Evolutionary conservation across 169 alveolate species (phyloP), one percentile per base, ranked within the genome.

Genomic region (Cryptosporidium felis): DNA sequence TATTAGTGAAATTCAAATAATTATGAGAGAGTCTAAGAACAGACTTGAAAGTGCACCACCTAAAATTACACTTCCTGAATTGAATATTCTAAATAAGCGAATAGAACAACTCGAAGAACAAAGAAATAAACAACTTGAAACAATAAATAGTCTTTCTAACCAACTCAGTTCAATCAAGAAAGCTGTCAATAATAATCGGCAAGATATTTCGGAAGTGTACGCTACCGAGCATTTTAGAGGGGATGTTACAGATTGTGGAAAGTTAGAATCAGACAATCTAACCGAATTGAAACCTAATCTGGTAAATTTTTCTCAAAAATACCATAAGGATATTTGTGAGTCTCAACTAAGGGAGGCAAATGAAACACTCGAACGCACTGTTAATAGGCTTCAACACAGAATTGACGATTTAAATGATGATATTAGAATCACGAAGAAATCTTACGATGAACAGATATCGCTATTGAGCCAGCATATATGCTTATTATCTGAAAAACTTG

Each of bases 301-400:
- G 14, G 12, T 56, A 18, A 47, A 30, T 10, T 32, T 34, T 14
- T 16, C 67, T 10, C 60, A 74, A 34, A 49, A 10, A 36, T 23
- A 58, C 56, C 51, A 26, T 36, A 59, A 74, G 26, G 85, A 38
- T 28, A 40, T 74, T 30, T 74, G n/a, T 49, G 85, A 74, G 12
- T 74, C 67, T 32, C 67, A 49, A 32, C 67, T 74, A 12, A 51
- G 67, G 23, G 85, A 74, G 32, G 85, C 85, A 16, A 74, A 74
- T 36, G 85, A 74, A 74, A 74, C 85, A 34, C 53, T 74, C 44
- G 85, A 74, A 53, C 41, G 42, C 16, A 74, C 85, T 10, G 85
- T 74, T 14, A 49, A 30, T 5, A 74, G 60, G 30, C 28, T 47
- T 14, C 85, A 74, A 36, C 58, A n/a, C 28, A 12, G 58, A 36